A percentile compares a stretch with the other conserved stretches of the same genome.
Conservation (phyloP, 2,329 filamentous ascomycete species). For the Fusarium nanum region DNA sequence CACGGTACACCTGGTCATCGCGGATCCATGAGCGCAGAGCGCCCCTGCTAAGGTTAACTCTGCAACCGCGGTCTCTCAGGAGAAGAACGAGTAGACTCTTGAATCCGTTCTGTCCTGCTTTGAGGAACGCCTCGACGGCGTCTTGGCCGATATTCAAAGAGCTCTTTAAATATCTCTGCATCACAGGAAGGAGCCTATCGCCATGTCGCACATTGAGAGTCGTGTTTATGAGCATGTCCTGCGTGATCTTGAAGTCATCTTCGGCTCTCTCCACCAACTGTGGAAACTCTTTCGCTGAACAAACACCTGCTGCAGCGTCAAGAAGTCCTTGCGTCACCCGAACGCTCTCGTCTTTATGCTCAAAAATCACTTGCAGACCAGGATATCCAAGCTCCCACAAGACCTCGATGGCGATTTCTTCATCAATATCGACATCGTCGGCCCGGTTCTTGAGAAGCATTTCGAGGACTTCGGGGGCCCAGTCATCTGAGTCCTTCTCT, state of each 20-base stretch:
- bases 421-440: slow-evolving; percentile 28
- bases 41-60: slow-evolving; percentile 21
- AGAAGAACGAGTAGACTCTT: slow-evolving; percentile 27
- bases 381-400: slow-evolving; percentile 20
- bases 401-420: slow-evolving; percentile 19
- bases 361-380: slow-evolving; percentile 20
- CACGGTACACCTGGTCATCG: slow-evolving; percentile 19
- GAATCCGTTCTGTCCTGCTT: slow-evolving; percentile 25
- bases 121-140: slow-evolving; percentile 23
- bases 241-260: slow-evolving; percentile 26
- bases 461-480: slow-evolving; percentile 30
- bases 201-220: slow-evolving; percentile 22
- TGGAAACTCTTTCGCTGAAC: slow-evolving; percentile 24
- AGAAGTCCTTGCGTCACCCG: slow-evolving; percentile 21
- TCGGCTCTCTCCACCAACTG: slow-evolving; percentile 18
- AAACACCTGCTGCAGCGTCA: slow-evolving; percentile 24
- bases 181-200: slow-evolving; percentile 23
- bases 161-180: slow-evolving; percentile 21
- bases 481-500: slow-evolving; percentile 20
- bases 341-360: slow-evolving; percentile 21
- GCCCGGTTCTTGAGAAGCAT: slow-evolving; percentile 28
- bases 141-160: slow-evolving; percentile 18
- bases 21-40: slow-evolving; percentile 27
- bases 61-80: slow-evolving; percentile 22
- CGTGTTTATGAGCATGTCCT: slow-evolving; percentile 33